Conservation (phyloP, 805 yeast species). For the Yamadazyma endophytica region DNA sequence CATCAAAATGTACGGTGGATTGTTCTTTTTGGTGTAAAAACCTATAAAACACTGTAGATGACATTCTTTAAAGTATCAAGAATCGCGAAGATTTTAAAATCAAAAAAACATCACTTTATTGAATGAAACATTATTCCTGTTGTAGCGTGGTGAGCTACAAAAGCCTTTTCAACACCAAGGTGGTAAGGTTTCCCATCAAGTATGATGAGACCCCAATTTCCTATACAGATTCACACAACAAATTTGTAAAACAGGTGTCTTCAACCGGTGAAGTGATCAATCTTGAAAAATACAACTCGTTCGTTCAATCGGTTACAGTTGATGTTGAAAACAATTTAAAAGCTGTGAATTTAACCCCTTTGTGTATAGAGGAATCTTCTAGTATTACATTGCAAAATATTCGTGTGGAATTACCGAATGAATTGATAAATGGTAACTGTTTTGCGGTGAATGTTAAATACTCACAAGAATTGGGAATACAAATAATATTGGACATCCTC, state of each 20-base stretch:
- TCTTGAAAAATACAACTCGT: conserved; percentile 14
- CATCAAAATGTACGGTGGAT: conserved; percentile 82
- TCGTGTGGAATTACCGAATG: conserved; percentile 21
- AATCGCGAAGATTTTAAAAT: background rate
- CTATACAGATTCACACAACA: no score
- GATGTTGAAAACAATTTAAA: conserved; percentile 27
- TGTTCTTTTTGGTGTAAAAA: conserved; percentile 81
- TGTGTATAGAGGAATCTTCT: no score
- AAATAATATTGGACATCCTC: conserved; percentile 56
- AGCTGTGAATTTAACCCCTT: conserved; percentile 36
- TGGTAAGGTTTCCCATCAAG: conserved; percentile 11
- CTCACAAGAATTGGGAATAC: conserved; percentile 17
- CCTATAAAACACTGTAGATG: conserved; percentile 82
- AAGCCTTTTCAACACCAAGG: conserved; percentile 4
- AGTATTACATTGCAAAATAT: conserved; percentile 33
- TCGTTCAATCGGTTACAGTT: conserved; percentile 25
- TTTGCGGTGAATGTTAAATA: conserved; percentile 11
- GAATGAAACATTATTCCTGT: conserved; percentile 5
- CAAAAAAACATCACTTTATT: background rate
- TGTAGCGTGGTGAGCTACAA: conserved; percentile 8
- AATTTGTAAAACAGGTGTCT: conserved; percentile 14
- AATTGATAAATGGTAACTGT: conserved; percentile 14
- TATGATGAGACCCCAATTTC: no score
- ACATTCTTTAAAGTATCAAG: conserved; percentile 44
- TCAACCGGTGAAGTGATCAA: conserved; percentile 20